These are phyloP conservation scores for Sclerospora graminicola DNA, from an alignment of 352 stramenopile genomes.

Conservation along the genomic window DNA sequence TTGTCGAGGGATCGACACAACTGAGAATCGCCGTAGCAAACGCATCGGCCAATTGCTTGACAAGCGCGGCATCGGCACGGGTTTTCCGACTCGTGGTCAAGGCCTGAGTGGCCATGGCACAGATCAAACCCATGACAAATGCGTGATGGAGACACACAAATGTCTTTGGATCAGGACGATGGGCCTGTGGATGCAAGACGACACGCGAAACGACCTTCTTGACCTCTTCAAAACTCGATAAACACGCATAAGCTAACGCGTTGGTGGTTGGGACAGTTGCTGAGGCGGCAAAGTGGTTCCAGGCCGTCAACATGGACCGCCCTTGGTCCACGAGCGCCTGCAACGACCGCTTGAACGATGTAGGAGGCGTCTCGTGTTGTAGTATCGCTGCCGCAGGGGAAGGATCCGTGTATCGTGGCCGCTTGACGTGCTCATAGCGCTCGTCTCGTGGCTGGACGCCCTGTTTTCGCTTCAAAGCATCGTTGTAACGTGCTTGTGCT, in stretches of 20 bases:
- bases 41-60: conserved; percentile 61
- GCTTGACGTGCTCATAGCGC: conserved; percentile 26
- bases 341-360: conserved; percentile 38
- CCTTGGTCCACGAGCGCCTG: conserved; percentile 60
- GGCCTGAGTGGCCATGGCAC: conserved; percentile 67
- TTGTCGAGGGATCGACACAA: conserved; percentile 56
- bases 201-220: conserved; percentile 67
- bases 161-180: conserved; percentile 35
- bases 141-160: conserved; percentile 79
- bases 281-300: conserved; percentile 57
- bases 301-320: conserved; percentile 56
- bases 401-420: conserved; percentile 13
- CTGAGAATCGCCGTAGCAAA: conserved; percentile 68
- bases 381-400: conserved; percentile 9
- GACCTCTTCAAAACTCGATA: conserved; percentile 71
- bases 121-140: conserved; percentile 69
- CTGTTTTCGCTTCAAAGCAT: conserved; percentile 30
- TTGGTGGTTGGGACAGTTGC: conserved; percentile 42
- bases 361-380: conserved; percentile 9
- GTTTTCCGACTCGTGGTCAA: conserved; percentile 54
- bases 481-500: conserved; percentile 18
- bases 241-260: conserved; percentile 47
- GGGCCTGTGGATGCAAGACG: conserved; percentile 33
- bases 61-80: conserved; percentile 40
- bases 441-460: conserved; percentile 15